Conservation (phyloP, 106 monocot species). For the Vanilla planifolia region DNA sequence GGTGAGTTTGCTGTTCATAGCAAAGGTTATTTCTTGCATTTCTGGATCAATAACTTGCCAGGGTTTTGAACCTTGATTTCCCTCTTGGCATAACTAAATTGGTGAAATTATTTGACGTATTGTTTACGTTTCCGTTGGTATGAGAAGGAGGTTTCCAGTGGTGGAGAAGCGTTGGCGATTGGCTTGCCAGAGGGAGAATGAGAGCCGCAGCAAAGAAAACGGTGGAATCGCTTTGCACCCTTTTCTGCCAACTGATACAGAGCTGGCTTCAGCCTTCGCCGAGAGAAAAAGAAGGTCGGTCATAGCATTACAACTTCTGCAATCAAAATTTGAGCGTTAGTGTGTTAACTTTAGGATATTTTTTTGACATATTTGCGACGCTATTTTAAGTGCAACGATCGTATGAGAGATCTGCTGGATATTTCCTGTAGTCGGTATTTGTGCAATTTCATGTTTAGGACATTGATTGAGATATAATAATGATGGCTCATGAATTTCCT, state of each 20-base stretch:
- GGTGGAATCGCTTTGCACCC: neutral
- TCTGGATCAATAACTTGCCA: neutral
- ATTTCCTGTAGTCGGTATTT: too few relatives aligned
- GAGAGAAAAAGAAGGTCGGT: constrained; percentile 55
- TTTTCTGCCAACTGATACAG: constrained; percentile 49
- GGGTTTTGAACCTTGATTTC: neutral
- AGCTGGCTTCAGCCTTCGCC: constrained; percentile 63
- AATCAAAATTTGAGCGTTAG: too few relatives aligned
- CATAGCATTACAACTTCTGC: too few relatives aligned
- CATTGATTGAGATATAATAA: too few relatives aligned
- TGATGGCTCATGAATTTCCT: too few relatives aligned
- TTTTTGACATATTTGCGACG: too few relatives aligned
- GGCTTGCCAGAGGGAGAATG: constrained; percentile 49
- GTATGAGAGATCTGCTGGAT: too few relatives aligned
- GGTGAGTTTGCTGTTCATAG: constrained; percentile 21
- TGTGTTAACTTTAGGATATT: too few relatives aligned
- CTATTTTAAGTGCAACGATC: too few relatives aligned
- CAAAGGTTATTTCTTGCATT: neutral
- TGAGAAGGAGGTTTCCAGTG: constrained; percentile 72
- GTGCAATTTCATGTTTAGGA: too few relatives aligned
- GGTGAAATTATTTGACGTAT: neutral
- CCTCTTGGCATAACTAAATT: neutral
- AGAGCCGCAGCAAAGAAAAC: neutral
- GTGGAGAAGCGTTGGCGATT: constrained; percentile 88
- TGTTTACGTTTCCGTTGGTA: neutral